These are phyloP conservation scores for Penicillium odoratum DNA, from an alignment of 495 filamentous ascomycete genomes.

Conservation along the genomic window DNA sequence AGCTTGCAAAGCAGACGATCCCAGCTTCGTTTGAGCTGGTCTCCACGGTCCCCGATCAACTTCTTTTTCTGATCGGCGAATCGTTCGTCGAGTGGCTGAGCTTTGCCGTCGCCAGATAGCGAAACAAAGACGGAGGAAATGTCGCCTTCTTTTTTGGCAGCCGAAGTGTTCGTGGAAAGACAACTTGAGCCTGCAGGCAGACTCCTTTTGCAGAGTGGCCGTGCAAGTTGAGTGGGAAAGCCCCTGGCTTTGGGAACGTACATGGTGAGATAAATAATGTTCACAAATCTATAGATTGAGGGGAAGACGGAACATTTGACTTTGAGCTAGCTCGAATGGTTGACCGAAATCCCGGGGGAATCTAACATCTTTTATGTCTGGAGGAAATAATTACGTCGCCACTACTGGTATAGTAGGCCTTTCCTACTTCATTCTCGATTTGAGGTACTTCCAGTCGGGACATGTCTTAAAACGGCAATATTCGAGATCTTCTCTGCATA, in stretches of 20 bases:
- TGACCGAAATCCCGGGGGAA: neutral
- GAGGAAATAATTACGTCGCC: neutral
- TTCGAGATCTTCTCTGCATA: neutral
- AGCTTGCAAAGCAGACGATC: slow-evolving; percentile 8
- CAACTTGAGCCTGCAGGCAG: neutral
- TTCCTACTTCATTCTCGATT: neutral
- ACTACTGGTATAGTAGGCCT: neutral
- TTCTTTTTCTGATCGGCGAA: slow-evolving; percentile 12
- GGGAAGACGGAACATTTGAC: neutral
- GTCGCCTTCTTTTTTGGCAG: slow-evolving; percentile 10
- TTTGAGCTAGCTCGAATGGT: neutral
- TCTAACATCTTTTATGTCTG: neutral
- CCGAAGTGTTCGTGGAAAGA: neutral
- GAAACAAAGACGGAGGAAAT: slow-evolving; percentile 19
- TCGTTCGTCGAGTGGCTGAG: slow-evolving; percentile 5
- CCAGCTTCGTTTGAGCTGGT: slow-evolving; percentile 14
- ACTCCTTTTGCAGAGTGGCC: neutral
- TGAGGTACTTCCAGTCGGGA: neutral
- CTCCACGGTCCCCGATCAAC: slow-evolving; percentile 10
- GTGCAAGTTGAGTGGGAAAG: neutral
- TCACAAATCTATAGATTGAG: neutral
- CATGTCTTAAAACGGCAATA: neutral
- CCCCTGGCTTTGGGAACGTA: neutral
- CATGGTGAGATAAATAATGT: neutral
- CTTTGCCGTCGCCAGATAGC: slow-evolving; percentile 12